Base-by-base conservation (phyloP, 1,139 yeast genomes). In the Spathaspora sp. region DNA sequence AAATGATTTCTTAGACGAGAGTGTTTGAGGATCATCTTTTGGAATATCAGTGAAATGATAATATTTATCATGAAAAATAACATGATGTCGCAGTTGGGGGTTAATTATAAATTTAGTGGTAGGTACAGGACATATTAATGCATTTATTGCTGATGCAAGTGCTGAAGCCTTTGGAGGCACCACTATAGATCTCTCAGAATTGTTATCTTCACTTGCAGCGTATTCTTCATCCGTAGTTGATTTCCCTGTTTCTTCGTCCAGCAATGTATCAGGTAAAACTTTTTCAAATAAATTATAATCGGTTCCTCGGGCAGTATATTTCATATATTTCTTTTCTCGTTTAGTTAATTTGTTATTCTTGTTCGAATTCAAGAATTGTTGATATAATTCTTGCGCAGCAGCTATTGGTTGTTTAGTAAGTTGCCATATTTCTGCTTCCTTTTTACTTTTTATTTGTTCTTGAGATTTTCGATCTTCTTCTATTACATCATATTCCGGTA, bases 31-130 rank as follows among this genome's bases (percentile, higher is more conserved):
- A 17, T 49, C 47, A n/a, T 51, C 50, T 25, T 56, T 20, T 1
- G 96, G 96, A 2, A 86, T 64, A 55, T 85, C 87, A 2, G 72
- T 65, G 48, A 82, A 86, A 33, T 68, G 72, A 63, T 93, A 93
- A 20, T 81, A 70, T 54, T 85, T 81, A 60, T 93, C 99, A 62
- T 93, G 99, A 55, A 93, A 73, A 9, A 89, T 82, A 1, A 80
- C 76, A 31, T 77, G 78, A 24, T 71, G 67, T 36, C 96, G 70
- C 1, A 68, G 50, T 0, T 61, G 64, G 0, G 80, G 80, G 18
- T 68, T 57, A 36, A 63, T 50, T 11, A 75, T 60, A 50, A 56
- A 74, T 9, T 59, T 53, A 8, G 52, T 51, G 2, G 74, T 62
- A 0, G 80, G 80, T n/a, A 67, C 60, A 0, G 80, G 80, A 47